Evolutionary conservation across 2,329 filamentous ascomycete genomes (phyloP), one percentile per base, ranked within the genome.

Genomic region (Exophiala lecanii-corni): DNA sequence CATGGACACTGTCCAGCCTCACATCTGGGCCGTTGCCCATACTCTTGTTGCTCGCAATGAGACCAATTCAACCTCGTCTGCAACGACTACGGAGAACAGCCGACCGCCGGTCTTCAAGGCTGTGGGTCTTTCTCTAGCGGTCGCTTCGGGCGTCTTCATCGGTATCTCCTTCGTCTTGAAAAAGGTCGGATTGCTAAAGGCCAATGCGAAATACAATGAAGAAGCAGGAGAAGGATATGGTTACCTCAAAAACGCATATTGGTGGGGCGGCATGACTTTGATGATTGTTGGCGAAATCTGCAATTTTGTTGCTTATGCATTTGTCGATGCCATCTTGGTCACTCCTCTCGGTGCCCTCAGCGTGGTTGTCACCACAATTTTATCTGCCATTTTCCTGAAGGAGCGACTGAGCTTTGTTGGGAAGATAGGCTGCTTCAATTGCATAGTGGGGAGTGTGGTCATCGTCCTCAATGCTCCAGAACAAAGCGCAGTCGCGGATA

Each of bases 261-360:
- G 92, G 92, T 98, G 92, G 92, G 66, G 72, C 1, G 92, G 92
- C 56, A 97, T 98, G 92, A 89, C 73, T 0, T 75, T 97, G 46
- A 97, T 98, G 92, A 95, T 97, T 56, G 58, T 97, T 32, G 92
- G 92, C 55, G 92, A 98, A 66, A 79, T 95, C 43, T 94, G 88
- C 78, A 98, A 98, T 68, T 94, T 97, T 63, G 87, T 91, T 62
- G 92, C 92, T 41, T 97, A 97, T 62, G 87, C 89, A 43, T 97
- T 97, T 58, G 92, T 92, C 50, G 92, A 97, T 64, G 91, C 91
- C 48, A 96, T 97, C 56, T 72, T 97, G 51, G 91, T 97, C 41
- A 96, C 91, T 0, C 89, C 91, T 3, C 73, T 97, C 41, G 91
- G 91, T 50, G 91, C 91, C 3, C 72, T 97, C 38, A 88, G 87